Evolutionary conservation across 2,329 filamentous ascomycete species (phyloP).

Genomic region (Pleomassaria siparia): DNA sequence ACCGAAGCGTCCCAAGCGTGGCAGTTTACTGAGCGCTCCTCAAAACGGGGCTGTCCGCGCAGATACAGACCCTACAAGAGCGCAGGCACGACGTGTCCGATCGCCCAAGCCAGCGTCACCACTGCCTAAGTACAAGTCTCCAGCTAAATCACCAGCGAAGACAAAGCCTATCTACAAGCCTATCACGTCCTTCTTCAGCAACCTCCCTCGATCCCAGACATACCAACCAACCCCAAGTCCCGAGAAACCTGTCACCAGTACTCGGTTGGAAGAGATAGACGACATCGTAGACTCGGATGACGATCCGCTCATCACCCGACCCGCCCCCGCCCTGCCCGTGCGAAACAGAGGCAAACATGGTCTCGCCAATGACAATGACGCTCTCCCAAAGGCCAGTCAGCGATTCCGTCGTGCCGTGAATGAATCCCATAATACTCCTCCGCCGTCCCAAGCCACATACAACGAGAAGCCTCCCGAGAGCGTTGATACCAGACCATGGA

Average conservation of each 20-base stretch:
- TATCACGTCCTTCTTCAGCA: slow-evolving; percentile 54
- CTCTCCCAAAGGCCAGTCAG: slow-evolving; percentile 38
- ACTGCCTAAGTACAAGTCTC: slow-evolving; percentile 23
- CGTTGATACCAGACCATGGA: slow-evolving; percentile 76
- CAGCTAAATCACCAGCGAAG: slow-evolving; percentile 38
- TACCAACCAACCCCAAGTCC: slow-evolving; percentile 44
- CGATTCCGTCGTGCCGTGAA: slow-evolving; percentile 48
- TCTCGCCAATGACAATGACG: slow-evolving; percentile 18
- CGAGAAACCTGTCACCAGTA: slow-evolving; percentile 32
- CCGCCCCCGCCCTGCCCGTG: slow-evolving; percentile 25
- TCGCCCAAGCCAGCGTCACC: slow-evolving; percentile 23
- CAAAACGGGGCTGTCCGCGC: slow-evolving; percentile 16
- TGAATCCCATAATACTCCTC: slow-evolving; percentile 33
- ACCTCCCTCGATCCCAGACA: slow-evolving; percentile 44
- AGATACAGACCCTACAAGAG: slow-evolving; percentile 18
- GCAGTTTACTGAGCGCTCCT: slow-evolving; percentile 25
- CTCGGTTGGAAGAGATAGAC: slow-evolving; percentile 34
- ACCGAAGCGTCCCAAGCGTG: slow-evolving; percentile 32
- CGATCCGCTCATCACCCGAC: slow-evolving; percentile 25
- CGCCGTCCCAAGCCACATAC: slow-evolving; percentile 24
- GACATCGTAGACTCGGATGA: slow-evolving; percentile 42
- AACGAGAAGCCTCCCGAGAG: slow-evolving; percentile 4
- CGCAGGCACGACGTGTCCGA: slow-evolving; percentile 22
- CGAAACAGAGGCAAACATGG: slow-evolving; percentile 31
- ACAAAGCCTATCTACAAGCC: slow-evolving; percentile 44